Conservation (phyloP, 169 alveolate genomes). For the Cryptosporidium canis region DNA sequence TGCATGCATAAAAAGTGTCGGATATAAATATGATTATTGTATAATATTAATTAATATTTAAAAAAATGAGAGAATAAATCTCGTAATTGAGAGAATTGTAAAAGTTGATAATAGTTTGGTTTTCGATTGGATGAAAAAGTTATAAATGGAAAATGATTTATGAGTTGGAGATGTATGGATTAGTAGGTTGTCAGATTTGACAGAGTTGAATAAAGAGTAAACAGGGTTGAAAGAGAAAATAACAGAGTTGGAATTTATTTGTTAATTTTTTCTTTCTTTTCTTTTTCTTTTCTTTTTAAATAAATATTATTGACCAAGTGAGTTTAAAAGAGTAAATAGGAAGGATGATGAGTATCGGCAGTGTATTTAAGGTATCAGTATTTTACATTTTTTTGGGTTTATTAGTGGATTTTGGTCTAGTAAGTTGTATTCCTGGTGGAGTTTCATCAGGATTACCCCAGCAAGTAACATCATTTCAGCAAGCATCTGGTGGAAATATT, state of each 20-base stretch:
- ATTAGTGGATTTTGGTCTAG: neutral
- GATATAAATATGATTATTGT: neutral
- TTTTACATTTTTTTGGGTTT: neutral
- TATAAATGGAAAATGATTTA: neutral
- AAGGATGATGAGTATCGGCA: neutral
- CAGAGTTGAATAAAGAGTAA: neutral
- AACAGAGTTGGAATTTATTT: neutral
- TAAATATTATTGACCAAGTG: neutral
- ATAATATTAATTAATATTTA: neutral
- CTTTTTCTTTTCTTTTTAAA: too few relatives aligned
- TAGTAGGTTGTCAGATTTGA: slow-evolving; percentile 10
- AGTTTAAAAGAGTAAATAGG: neutral
- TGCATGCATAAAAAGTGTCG: neutral
- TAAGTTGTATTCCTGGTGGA: slow-evolving; percentile 5
- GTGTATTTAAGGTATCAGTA: neutral
- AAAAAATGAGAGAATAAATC: neutral
- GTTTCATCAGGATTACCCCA: neutral
- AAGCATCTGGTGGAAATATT: neutral
- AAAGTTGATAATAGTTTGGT: neutral
- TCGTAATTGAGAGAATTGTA: slow-evolving; percentile 9
- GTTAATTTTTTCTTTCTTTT: neutral
- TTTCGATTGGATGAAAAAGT: slow-evolving; percentile 4
- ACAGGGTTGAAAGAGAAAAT: neutral
- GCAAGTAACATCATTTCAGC: slow-evolving; percentile 4
- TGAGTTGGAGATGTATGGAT: neutral